A percentile compares a stretch with the other conserved stretches of the same genome.
These are phyloP conservation scores for Fonsecaea nubica DNA, from an alignment of 2,329 filamentous ascomycete species.

Conservation along the genomic window DNA sequence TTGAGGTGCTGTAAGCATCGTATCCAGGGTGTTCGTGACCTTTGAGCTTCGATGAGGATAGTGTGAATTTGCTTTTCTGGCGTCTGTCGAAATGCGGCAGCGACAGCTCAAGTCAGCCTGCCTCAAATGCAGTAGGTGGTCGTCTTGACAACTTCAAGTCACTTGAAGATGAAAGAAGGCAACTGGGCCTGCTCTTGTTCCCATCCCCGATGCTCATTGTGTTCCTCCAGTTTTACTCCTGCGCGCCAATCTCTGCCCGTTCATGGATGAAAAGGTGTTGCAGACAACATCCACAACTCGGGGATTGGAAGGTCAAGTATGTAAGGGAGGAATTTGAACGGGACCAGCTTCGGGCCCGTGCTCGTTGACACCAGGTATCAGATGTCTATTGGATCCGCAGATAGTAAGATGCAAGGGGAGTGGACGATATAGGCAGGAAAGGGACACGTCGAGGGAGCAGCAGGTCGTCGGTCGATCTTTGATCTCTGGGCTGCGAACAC, in stretches of 20 bases:
- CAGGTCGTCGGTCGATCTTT: constrained; percentile 6
- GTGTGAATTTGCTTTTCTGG: background rate
- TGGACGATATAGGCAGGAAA: constrained; percentile 7
- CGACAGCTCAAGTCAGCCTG: constrained; percentile 23
- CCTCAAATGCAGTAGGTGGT: constrained; percentile 28
- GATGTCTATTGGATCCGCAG: background rate
- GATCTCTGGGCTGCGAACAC: constrained; percentile 19
- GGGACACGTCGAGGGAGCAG: background rate
- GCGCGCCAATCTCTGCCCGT: constrained; percentile 23
- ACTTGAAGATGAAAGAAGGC: constrained; percentile 31
- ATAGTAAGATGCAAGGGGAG: constrained; percentile 14
- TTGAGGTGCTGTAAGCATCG: constrained; percentile 33
- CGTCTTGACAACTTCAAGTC: constrained; percentile 25
- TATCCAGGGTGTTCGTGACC: background rate
- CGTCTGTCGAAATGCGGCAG: background rate
- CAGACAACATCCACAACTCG: constrained; percentile 10
- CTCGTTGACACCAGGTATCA: constrained; percentile 8
- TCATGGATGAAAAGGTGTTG: constrained; percentile 27
- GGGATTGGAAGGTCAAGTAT: constrained; percentile 10
- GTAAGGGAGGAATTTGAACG: constrained; percentile 11
- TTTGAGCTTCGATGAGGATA: background rate
- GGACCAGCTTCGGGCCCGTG: constrained; percentile 22
- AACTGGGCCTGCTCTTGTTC: constrained; percentile 34
- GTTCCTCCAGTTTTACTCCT: constrained; percentile 30
- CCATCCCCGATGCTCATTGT: constrained; percentile 33